Percentiles rank a stretch among this genome's conserved stretches.
phyloP scores from a whole-genome alignment of 2,329 filamentous ascomycete species.

The Paecilomyces sp. region DNA sequence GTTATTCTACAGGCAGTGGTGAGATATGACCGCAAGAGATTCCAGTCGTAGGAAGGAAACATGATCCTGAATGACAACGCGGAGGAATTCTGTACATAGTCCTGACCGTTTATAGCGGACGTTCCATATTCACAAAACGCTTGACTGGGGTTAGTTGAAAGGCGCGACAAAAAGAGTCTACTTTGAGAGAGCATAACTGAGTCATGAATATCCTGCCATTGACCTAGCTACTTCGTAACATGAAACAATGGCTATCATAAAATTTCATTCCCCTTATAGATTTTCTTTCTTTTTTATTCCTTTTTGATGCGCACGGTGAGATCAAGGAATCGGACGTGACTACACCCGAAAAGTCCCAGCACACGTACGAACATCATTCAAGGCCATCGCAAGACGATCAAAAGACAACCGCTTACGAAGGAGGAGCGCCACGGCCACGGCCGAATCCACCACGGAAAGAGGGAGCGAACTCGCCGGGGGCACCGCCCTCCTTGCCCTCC shows the following conservation, averaged over 20 bases:
- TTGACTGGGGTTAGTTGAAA: background rate
- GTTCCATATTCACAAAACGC: background rate
- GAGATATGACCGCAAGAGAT: slow-evolving; percentile 13
- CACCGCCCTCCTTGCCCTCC: slow-evolving; percentile 84
- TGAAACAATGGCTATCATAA: slow-evolving; percentile 16
- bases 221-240: slow-evolving; percentile 21
- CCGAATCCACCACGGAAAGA: slow-evolving; percentile 88
- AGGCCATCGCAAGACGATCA: slow-evolving; percentile 25
- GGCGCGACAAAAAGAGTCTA: background rate
- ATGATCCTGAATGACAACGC: background rate
- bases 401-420: slow-evolving; percentile 35
- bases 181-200: slow-evolving; percentile 4
- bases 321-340: background rate
- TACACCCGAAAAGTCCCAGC: slow-evolving; percentile 14
- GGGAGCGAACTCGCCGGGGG: slow-evolving; percentile 85
- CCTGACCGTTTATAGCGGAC: background rate
- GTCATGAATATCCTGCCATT: slow-evolving; percentile 26
- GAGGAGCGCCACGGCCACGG: slow-evolving; percentile 75
- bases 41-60: background rate
- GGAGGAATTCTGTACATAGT: background rate
- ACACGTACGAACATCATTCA: slow-evolving; percentile 15
- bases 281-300: slow-evolving; percentile 13
- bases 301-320: slow-evolving; percentile 13
- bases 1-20: slow-evolving; percentile 13
- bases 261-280: slow-evolving; percentile 13